A percentile compares a stretch with the other conserved stretches of the same genome.
phyloP scores from a whole-genome alignment of 2,329 filamentous ascomycete species.

The Cytospora schulzeri region DNA sequence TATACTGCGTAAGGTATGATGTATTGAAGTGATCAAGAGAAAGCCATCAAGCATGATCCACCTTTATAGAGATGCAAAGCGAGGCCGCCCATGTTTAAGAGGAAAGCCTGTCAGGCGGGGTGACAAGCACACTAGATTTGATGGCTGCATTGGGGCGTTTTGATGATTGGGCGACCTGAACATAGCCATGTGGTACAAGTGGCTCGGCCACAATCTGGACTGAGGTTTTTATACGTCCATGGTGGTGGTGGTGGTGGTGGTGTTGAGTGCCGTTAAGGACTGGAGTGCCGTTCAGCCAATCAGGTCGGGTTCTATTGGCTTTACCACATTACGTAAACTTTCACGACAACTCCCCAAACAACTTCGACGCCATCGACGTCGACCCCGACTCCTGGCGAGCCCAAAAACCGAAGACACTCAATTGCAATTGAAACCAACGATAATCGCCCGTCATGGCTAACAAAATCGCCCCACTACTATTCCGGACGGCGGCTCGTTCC shows the following conservation, averaged over 20 bases:
- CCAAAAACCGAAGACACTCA: background rate
- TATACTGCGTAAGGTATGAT: background rate
- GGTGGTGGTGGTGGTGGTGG: background rate
- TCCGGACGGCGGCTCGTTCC: conserved; percentile 69
- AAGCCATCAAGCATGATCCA: background rate
- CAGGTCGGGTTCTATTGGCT: background rate
- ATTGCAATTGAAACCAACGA: conserved; percentile 35
- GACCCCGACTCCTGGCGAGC: conserved; percentile 4
- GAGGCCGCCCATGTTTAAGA: background rate
- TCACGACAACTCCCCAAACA: background rate
- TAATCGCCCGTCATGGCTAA: conserved; percentile 68
- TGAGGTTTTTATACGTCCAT: background rate
- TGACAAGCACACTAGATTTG: background rate
- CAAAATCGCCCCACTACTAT: conserved; percentile 73
- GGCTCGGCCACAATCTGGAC: background rate
- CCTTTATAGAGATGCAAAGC: background rate
- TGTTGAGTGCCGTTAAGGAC: background rate
- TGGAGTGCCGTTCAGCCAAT: background rate
- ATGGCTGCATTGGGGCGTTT: background rate
- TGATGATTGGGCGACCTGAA: background rate
- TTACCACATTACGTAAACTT: background rate
- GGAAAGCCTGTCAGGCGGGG: background rate
- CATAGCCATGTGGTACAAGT: background rate
- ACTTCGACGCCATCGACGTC: background rate
- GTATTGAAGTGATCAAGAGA: background rate